Conservation (phyloP, 2,329 filamentous ascomycete species). For the Pezicula radicicola region DNA sequence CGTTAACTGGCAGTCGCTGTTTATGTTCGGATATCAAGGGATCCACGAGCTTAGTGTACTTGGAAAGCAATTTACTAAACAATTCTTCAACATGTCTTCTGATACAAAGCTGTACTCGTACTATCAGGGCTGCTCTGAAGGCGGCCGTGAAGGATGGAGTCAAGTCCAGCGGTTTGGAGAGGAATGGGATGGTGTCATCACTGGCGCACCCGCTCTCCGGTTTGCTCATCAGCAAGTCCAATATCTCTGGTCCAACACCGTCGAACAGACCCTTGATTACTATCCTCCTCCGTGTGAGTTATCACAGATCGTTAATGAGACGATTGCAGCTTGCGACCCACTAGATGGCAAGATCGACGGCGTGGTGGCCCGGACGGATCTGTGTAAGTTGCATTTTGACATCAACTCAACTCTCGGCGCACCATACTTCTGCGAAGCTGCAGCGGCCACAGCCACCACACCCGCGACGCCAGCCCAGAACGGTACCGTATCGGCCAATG, state of each 20-base stretch:
- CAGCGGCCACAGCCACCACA: constrained; percentile 9
- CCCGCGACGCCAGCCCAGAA: constrained; percentile 4
- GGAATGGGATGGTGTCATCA: constrained; percentile 34
- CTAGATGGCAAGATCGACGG: constrained; percentile 6
- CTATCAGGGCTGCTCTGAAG: constrained; percentile 32
- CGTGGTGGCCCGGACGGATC: constrained; percentile 34
- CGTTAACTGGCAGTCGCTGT: constrained; percentile 31
- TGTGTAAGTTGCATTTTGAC: constrained; percentile 43
- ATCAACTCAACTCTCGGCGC: constrained; percentile 40
- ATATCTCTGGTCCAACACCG: background rate
- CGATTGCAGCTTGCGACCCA: constrained; percentile 5
- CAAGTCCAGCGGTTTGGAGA: constrained; percentile 31
- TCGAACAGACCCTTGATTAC: constrained; percentile 6
- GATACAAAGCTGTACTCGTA: constrained; percentile 27
- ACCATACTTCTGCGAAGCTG: constrained; percentile 37
- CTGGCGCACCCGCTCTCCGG: constrained; percentile 34
- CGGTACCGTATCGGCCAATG: constrained; percentile 26
- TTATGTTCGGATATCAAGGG: constrained; percentile 37
- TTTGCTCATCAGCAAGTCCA: constrained; percentile 26
- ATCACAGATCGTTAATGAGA: constrained; percentile 1
- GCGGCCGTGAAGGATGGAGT: constrained; percentile 32
- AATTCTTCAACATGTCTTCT: constrained; percentile 35
- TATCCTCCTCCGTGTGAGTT: constrained; percentile 5
- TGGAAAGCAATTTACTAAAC: constrained; percentile 40
- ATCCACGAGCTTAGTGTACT: constrained; percentile 34